Percentiles rank a stretch among this genome's conserved stretches.
Evolutionary conservation across 768 basidiomycete genomes (phyloP).

Genomic region (Xanthoconium stramineum): DNA sequence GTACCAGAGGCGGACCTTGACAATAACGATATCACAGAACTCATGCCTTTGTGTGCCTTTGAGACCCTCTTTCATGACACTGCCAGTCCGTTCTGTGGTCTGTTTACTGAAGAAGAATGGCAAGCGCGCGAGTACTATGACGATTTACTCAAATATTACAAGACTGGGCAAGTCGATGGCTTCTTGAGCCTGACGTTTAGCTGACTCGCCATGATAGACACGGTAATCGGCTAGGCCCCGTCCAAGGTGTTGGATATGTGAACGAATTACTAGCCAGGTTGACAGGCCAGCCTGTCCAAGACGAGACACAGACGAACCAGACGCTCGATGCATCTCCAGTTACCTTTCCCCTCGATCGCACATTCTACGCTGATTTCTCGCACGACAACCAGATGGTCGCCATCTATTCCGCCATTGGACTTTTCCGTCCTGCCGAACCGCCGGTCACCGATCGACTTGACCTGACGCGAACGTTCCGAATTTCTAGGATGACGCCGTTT

Average conservation of each 20-base stretch:
- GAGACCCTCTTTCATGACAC: slow-evolving; percentile 57
- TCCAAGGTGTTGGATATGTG: slow-evolving; percentile 84
- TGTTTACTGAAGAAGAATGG: slow-evolving; percentile 70
- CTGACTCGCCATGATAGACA: slow-evolving; percentile 41
- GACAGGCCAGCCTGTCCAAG: slow-evolving; percentile 57
- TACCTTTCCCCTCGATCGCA: slow-evolving; percentile 72
- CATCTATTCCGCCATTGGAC: slow-evolving; percentile 63
- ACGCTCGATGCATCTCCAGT: slow-evolving; percentile 63
- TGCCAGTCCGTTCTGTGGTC: slow-evolving; percentile 63
- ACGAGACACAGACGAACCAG: slow-evolving; percentile 72
- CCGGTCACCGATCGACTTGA: slow-evolving; percentile 20
- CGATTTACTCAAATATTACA: slow-evolving; percentile 78
- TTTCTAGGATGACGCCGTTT: slow-evolving; percentile 69
- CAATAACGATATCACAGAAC: slow-evolving; percentile 48
- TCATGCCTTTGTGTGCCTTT: slow-evolving; percentile 79
- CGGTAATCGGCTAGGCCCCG: slow-evolving; percentile 64
- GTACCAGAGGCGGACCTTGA: slow-evolving; percentile 63
- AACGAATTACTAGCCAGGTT: slow-evolving; percentile 88
- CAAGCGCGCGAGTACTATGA: slow-evolving; percentile 62
- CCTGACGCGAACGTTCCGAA: slow-evolving; percentile 44
- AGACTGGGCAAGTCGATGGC: slow-evolving; percentile 53
- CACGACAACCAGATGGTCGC: slow-evolving; percentile 87
- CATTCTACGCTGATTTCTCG: slow-evolving; percentile 77
- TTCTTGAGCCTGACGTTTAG: background rate
- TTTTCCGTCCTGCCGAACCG: slow-evolving; percentile 37